phyloP scores from a whole-genome alignment of 2,329 filamentous ascomycete species.

The Colletotrichum tabaci region DNA sequence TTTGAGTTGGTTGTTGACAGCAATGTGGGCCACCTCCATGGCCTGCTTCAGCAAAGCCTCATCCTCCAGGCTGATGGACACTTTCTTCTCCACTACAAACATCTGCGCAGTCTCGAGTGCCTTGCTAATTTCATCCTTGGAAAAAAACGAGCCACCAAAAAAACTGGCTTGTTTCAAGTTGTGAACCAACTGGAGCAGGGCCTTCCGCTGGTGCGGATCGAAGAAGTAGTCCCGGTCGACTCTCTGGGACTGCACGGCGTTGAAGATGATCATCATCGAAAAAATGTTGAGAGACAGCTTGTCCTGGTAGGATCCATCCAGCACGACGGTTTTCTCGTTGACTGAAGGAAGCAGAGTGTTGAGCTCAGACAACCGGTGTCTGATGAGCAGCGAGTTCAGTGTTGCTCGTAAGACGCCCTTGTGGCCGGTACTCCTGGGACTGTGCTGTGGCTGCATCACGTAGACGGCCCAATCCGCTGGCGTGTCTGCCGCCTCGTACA shows the following conservation, averaged over 20 bases:
- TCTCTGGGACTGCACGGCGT: conserved; percentile 89
- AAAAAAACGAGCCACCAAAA: conserved; percentile 85
- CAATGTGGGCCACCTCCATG: conserved; percentile 74
- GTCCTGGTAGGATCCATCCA: conserved; percentile 89
- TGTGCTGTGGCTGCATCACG: conserved; percentile 72
- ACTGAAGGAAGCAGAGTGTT: conserved; percentile 79
- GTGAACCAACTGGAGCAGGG: conserved; percentile 77
- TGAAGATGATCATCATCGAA: conserved; percentile 85
- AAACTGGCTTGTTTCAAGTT: conserved; percentile 90
- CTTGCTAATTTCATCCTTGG: conserved; percentile 71
- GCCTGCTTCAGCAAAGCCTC: conserved; percentile 72
- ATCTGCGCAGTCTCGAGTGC: conserved; percentile 76
- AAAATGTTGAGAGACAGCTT: conserved; percentile 88
- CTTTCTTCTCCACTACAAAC: conserved; percentile 76
- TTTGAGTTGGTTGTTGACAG: conserved; percentile 75
- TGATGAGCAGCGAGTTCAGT: conserved; percentile 85
- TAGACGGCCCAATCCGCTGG: conserved; percentile 81
- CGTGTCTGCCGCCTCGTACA: conserved; percentile 67
- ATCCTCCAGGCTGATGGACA: conserved; percentile 74
- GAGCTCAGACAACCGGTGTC: conserved; percentile 83
- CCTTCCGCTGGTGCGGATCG: conserved; percentile 79
- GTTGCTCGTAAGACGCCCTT: conserved; percentile 76
- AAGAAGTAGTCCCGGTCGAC: conserved; percentile 92
- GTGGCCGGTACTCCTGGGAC: conserved; percentile 67
- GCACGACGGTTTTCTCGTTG: conserved; percentile 77